These are phyloP conservation scores for Herpomyces periplanetae DNA, from an alignment of 2,329 filamentous ascomycete genomes.

Conservation along the genomic window DNA sequence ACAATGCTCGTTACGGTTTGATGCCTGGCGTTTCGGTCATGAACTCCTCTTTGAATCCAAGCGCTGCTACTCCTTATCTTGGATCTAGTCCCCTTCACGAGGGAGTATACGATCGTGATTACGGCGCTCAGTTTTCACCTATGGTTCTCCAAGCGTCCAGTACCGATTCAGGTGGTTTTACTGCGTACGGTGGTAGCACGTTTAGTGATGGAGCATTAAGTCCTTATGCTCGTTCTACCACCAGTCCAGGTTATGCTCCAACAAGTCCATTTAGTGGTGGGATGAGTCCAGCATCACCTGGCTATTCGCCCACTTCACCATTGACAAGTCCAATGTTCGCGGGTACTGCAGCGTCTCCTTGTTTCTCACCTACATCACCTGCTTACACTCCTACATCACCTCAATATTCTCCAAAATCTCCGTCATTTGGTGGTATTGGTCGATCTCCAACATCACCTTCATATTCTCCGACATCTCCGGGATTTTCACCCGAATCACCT, in stretches of 20 bases:
- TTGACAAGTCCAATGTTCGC: too few relatives aligned
- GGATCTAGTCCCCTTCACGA: slow-evolving; percentile 21
- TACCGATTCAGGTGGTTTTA: slow-evolving; percentile 16
- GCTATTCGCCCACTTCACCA: slow-evolving; percentile 21
- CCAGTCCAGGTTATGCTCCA: slow-evolving; percentile 24
- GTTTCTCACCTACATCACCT: slow-evolving; percentile 7
- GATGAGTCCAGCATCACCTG: slow-evolving; percentile 27
- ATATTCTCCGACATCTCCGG: slow-evolving; percentile 4
- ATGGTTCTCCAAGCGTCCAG: slow-evolving; percentile 24
- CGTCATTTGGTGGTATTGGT: slow-evolving; percentile 14
- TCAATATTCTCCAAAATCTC: slow-evolving; percentile 24
- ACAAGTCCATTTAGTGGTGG: too few relatives aligned
- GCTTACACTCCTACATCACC: slow-evolving; percentile 17
- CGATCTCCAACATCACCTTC: slow-evolving; percentile 9
- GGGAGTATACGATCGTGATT: slow-evolving; percentile 19
- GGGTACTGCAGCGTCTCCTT: slow-evolving; percentile 9
- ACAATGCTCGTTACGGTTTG: slow-evolving; percentile 50
- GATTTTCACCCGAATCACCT: slow-evolving; percentile 10
- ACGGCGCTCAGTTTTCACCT: slow-evolving; percentile 24
- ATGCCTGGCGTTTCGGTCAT: slow-evolving; percentile 42
- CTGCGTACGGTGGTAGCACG: slow-evolving; percentile 22
- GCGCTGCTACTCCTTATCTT: slow-evolving; percentile 79
- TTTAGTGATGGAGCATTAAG: slow-evolving; percentile 22
- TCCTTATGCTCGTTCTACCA: slow-evolving; percentile 19
- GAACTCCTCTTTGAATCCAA: slow-evolving; percentile 21